Conservation (phyloP, 495 filamentous ascomycete species). For the Clavariopsis aquatica region DNA sequence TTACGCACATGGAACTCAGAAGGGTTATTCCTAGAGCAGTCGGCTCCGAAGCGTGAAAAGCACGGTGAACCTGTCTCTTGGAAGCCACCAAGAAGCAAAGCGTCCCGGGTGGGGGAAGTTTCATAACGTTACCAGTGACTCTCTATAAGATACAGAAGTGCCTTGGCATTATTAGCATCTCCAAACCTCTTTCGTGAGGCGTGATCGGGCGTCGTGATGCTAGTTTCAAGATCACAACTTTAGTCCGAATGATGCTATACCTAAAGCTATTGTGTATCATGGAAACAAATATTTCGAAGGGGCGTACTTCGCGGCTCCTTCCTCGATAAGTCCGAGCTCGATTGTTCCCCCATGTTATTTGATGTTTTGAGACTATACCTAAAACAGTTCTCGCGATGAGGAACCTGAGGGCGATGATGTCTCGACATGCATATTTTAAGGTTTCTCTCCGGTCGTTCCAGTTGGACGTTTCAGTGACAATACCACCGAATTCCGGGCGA, state of each 20-base stretch:
- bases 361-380: neutral
- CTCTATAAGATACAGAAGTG: neutral
- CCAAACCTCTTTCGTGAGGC: neutral
- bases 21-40: neutral
- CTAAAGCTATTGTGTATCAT: neutral
- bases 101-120: neutral
- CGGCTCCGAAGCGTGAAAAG: neutral
- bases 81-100: neutral
- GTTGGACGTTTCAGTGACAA: neutral
- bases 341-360: neutral
- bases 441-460: neutral
- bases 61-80: neutral
- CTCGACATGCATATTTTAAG: neutral
- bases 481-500: neutral
- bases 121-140: neutral
- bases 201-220: neutral
- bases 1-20: neutral
- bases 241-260: neutral
- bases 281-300: neutral
- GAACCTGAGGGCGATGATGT: conserved; percentile 9
- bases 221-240: neutral
- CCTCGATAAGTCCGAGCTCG: neutral
- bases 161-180: neutral
- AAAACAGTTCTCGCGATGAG: neutral
- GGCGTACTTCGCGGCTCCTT: neutral